Conservation (phyloP, 2,329 filamentous ascomycete species). For the Dothistroma septosporum region DNA sequence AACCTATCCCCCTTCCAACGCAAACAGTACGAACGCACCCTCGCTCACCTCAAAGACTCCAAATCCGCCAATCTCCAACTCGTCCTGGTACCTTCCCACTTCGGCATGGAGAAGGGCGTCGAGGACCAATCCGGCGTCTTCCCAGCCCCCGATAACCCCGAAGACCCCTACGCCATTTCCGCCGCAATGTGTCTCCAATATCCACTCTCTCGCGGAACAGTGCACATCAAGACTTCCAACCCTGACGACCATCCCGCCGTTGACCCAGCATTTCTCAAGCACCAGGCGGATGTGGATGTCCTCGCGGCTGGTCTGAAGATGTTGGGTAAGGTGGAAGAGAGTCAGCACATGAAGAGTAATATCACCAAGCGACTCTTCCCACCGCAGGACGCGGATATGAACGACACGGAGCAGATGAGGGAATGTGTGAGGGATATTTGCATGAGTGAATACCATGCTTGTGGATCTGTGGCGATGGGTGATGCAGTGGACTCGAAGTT, state of each 20-base stretch:
- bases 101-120: slow-evolving; percentile 28
- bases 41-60: slow-evolving; percentile 34
- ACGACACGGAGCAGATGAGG: slow-evolving; percentile 25
- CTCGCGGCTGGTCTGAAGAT: slow-evolving; percentile 35
- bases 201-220: slow-evolving; percentile 30
- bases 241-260: slow-evolving; percentile 25
- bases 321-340: slow-evolving; percentile 42
- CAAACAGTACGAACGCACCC: slow-evolving; percentile 35
- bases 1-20: slow-evolving; percentile 33
- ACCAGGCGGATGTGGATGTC: slow-evolving; percentile 47
- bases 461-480: slow-evolving; percentile 41
- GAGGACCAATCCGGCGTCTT: slow-evolving; percentile 31
- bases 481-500: slow-evolving; percentile 38
- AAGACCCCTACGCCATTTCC: slow-evolving; percentile 24
- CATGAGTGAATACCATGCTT: slow-evolving; percentile 39
- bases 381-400: slow-evolving; percentile 25
- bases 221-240: slow-evolving; percentile 32
- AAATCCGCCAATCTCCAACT: slow-evolving; percentile 39
- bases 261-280: slow-evolving; percentile 32
- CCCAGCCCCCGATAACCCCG: slow-evolving; percentile 21
- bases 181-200: slow-evolving; percentile 32
- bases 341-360: slow-evolving; percentile 39
- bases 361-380: slow-evolving; percentile 38
- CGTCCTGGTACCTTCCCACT: slow-evolving; percentile 34
- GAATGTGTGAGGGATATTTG: slow-evolving; percentile 25